Evolutionary conservation across 805 yeast species (phyloP).

Genomic region (Wickerhamiella dianesei): DNA sequence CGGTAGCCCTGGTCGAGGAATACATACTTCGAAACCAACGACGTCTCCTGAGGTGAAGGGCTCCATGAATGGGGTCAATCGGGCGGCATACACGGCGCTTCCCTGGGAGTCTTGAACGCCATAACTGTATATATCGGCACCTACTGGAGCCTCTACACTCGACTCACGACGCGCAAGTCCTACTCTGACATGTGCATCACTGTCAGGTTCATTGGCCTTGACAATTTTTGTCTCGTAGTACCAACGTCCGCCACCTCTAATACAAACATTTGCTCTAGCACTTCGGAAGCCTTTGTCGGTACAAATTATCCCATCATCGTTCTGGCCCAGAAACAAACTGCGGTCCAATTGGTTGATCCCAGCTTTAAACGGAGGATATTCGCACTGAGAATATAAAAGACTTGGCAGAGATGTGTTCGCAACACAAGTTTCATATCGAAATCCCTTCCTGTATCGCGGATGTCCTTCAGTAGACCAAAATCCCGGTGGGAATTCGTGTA

Average conservation of each 20-base stretch:
- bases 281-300: conserved; percentile 70
- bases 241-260: conserved; percentile 58
- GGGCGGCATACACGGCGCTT: conserved; percentile 51
- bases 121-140: conserved; percentile 88
- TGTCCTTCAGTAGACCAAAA: conserved; percentile 1
- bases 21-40: conserved; percentile 58
- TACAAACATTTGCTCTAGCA: conserved; percentile 56
- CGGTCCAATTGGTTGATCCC: conserved; percentile 1
- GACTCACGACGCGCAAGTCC: conserved; percentile 84
- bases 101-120: conserved; percentile 74
- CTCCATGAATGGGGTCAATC: conserved; percentile 45
- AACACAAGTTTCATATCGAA: conserved; percentile 2
- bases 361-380: background rate
- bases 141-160: conserved; percentile 85
- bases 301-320: background rate
- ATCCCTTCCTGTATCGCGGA: conserved; percentile 2
- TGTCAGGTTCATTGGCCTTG: conserved; percentile 22
- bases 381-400: conserved; percentile 1
- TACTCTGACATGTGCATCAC: conserved; percentile 52
- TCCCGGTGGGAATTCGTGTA: background rate
- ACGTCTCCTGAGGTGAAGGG: conserved; percentile 67
- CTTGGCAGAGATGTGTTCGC: conserved; percentile 2
- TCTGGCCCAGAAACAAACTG: background rate
- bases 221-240: conserved; percentile 65
- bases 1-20: conserved; percentile 37